Evolutionary conservation across 495 filamentous ascomycete species (phyloP), one percentile per base, ranked within the genome.

Genomic region (Aspergillus cavernicola): DNA sequence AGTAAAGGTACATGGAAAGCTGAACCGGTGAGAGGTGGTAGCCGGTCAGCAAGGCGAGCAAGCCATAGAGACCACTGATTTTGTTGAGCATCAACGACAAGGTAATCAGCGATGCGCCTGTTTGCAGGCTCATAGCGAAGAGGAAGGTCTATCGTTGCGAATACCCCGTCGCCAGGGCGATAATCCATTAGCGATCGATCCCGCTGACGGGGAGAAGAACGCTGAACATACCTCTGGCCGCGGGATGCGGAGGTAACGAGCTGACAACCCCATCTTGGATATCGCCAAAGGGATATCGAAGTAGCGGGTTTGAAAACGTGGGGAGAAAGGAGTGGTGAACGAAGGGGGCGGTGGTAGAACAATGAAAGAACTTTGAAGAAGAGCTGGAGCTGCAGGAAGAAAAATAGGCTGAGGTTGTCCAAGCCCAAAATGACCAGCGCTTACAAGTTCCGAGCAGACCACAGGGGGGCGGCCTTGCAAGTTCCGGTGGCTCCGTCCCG

Each of bases 81-180:
- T 95, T 95, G 75, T 96, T 96, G 65, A 96, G 79, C 24, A 93
- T 70, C 49, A 92, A 75, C 10, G 87, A 83, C 55, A 92, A 74
- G 6, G 86, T 83, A 52, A 93, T 86, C 50, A 95, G 74, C 51
- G 92, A 88, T 35, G 87, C 85, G 60, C 88, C 90, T 28, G 88
- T 90, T 53, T 88, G 87, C 45, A 96, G 83, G 69, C 86, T 87
- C 74, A 95, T 88, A 56, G 89, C 65, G 65, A 86, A 86, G 57
- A 95, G 82, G 71, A 95, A 95, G 42, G 82, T 80, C 88, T 90
- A 66, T 54, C 56, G 49, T 65, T 50, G 52, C 41, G 58, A 52
- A 41, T 16, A 46, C 44, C 44, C 60, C 65, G 59, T 64, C 62
- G 52, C 58, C 42, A 33, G 52, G 51, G 41, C 23, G 50, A 53